A percentile compares a stretch with the other conserved stretches of the same genome.
phyloP scores from a whole-genome alignment of 129 eudicot species.

The Escallonia herrerae region DNA sequence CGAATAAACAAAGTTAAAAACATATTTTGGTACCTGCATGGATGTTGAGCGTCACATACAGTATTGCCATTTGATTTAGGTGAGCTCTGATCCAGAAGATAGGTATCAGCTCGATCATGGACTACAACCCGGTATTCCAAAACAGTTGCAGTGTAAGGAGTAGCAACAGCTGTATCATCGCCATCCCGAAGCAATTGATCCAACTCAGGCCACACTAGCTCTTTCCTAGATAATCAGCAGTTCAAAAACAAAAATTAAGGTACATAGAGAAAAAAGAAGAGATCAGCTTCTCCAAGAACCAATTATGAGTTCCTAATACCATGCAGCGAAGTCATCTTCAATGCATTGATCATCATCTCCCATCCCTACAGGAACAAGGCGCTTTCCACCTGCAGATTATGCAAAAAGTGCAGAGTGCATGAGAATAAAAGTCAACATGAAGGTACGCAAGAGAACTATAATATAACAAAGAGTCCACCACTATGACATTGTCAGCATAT shows the following conservation, averaged over 20 bases:
- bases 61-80: constrained; percentile 64
- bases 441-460: neutral
- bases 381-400: constrained; percentile 63
- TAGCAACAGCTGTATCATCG: constrained; percentile 56
- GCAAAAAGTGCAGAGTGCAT: neutral
- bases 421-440: neutral
- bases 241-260: neutral
- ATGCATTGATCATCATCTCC: constrained; percentile 98
- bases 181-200: constrained; percentile 73
- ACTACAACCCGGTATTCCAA: constrained; percentile 73
- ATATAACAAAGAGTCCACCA: neutral
- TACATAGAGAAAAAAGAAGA: neutral
- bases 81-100: constrained; percentile 23
- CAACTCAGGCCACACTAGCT: constrained; percentile 87
- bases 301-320: constrained; percentile 31
- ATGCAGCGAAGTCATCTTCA: constrained; percentile 94
- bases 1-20: neutral
- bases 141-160: constrained; percentile 93
- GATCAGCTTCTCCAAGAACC: neutral
- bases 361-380: constrained; percentile 81
- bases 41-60: constrained; percentile 83
- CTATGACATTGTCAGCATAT: neutral
- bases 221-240: constrained; percentile 54
- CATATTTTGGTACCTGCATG: constrained; percentile 55
- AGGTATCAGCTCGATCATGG: constrained; percentile 43